Evolutionary conservation across 768 basidiomycete species (phyloP).

Genomic region (Albatrellus ellisii): DNA sequence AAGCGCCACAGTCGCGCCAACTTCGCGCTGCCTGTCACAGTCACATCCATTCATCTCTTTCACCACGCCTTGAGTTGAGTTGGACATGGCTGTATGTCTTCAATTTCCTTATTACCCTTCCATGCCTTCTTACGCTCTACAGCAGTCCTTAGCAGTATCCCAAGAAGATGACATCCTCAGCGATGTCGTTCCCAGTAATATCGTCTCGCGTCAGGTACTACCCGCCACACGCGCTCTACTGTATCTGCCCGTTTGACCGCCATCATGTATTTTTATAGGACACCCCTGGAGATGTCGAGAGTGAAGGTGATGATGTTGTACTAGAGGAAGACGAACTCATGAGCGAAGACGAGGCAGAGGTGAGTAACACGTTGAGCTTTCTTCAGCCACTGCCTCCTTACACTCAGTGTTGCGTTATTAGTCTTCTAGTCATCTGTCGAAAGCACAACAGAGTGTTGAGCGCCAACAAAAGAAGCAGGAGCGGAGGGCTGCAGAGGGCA

Average conservation of each 20-base stretch:
- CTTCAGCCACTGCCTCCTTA: conserved; percentile 1
- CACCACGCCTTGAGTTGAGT: background rate
- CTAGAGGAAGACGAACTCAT: conserved; percentile 47
- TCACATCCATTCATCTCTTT: background rate
- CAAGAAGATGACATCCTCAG: conserved; percentile 76
- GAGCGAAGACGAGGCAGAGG: conserved; percentile 27
- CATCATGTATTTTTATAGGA: conserved; percentile 23
- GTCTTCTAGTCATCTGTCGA: conserved; percentile 22
- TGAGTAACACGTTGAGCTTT: background rate
- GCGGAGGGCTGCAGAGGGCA: conserved; percentile 56
- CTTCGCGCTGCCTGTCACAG: background rate
- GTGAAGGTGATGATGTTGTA: conserved; percentile 42
- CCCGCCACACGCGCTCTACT: background rate
- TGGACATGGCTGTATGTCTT: conserved; percentile 13
- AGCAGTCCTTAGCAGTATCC: conserved; percentile 12
- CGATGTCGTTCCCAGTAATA: conserved; percentile 84
- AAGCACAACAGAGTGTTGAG: conserved; percentile 25
- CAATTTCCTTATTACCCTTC: background rate
- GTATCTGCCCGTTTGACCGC: conserved; percentile 7
- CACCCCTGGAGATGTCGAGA: conserved; percentile 67
- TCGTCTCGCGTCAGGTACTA: conserved; percentile 76
- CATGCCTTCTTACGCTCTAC: background rate
- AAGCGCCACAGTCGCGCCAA: background rate
- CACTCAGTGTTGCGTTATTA: conserved; percentile 20
- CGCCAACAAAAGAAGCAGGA: conserved; percentile 34